Conservation (phyloP, 2,329 filamentous ascomycete genomes). For the Arthrobotrys iridis region DNA sequence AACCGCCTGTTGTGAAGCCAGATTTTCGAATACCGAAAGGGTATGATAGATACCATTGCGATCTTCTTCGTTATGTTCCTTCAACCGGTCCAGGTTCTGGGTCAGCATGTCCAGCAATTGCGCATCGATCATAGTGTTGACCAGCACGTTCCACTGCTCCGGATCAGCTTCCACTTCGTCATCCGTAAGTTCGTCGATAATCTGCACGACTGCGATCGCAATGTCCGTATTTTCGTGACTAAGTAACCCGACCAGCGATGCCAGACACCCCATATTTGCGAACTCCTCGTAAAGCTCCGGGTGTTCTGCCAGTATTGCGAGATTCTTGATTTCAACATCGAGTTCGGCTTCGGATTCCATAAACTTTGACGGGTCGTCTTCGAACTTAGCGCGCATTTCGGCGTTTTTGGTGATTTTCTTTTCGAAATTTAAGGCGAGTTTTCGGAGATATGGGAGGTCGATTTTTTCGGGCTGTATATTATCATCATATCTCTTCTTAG, state of each 20-base stretch:
- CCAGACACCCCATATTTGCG: conserved; percentile 76
- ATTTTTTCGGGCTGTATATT: conserved; percentile 73
- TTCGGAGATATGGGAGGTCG: conserved; percentile 83
- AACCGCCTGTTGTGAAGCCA: conserved; percentile 76
- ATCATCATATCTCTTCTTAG: background rate
- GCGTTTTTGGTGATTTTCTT: conserved; percentile 91
- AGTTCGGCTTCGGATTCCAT: conserved; percentile 81
- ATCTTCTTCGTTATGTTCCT: conserved; percentile 78
- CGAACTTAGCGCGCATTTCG: conserved; percentile 85
- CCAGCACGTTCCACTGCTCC: conserved; percentile 80
- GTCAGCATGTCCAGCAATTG: conserved; percentile 79
- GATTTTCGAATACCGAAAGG: conserved; percentile 78
- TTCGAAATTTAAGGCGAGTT: conserved; percentile 83
- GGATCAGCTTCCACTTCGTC: conserved; percentile 87
- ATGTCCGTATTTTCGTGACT: conserved; percentile 98
- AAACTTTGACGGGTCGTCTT: conserved; percentile 78
- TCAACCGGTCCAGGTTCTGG: conserved; percentile 79
- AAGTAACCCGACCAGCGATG: conserved; percentile 79
- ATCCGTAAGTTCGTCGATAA: conserved; percentile 89
- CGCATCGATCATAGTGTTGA: conserved; percentile 72
- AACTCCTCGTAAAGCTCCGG: conserved; percentile 84
- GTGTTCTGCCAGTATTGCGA: conserved; percentile 88
- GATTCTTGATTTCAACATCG: conserved; percentile 83
- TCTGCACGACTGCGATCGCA: conserved; percentile 87
- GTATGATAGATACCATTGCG: conserved; percentile 87